Percentiles rank a stretch among this genome's conserved stretches.
These are phyloP conservation scores for Peronospora destructor DNA, from an alignment of 352 stramenopile genomes.

Conservation along the genomic window DNA sequence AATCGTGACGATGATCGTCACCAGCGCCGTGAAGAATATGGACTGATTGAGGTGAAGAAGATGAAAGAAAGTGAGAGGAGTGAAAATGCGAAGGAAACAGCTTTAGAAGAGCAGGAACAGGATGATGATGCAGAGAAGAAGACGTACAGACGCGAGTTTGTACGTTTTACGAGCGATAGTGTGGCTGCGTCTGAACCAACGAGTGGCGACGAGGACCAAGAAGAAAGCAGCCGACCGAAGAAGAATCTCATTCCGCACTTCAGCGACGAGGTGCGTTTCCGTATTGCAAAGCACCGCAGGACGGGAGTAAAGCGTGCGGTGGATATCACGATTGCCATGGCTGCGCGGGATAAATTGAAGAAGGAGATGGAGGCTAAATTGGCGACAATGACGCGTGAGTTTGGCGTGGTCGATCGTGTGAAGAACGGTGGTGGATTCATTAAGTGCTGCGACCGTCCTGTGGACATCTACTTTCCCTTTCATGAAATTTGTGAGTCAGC, in stretches of 20 bases:
- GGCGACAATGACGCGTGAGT: conserved; percentile 44
- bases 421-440: conserved; percentile 66
- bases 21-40: conserved; percentile 34
- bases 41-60: conserved; percentile 40
- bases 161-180: conserved; percentile 60
- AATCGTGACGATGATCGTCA: conserved; percentile 28
- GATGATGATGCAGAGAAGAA: conserved; percentile 9
- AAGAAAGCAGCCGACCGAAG: conserved; percentile 7
- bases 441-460: conserved; percentile 54
- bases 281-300: conserved; percentile 65
- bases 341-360: conserved; percentile 54
- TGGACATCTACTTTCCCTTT: conserved; percentile 70
- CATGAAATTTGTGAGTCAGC: conserved; percentile 47
- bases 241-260: conserved; percentile 37
- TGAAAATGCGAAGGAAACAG: not conserved
- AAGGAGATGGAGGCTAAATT: conserved; percentile 68
- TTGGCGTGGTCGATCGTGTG: conserved; percentile 49
- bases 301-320: conserved; percentile 57
- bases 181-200: conserved; percentile 8
- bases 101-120: conserved; percentile 5
- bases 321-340: conserved; percentile 49
- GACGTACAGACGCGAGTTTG: conserved; percentile 26
- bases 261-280: conserved; percentile 68
- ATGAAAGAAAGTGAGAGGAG: conserved; percentile 4
- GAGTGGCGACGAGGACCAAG: conserved; percentile 15